phyloP scores from a whole-genome alignment of 2,329 filamentous ascomycete species.

The Paraphaeosphaeria sporulosa region DNA sequence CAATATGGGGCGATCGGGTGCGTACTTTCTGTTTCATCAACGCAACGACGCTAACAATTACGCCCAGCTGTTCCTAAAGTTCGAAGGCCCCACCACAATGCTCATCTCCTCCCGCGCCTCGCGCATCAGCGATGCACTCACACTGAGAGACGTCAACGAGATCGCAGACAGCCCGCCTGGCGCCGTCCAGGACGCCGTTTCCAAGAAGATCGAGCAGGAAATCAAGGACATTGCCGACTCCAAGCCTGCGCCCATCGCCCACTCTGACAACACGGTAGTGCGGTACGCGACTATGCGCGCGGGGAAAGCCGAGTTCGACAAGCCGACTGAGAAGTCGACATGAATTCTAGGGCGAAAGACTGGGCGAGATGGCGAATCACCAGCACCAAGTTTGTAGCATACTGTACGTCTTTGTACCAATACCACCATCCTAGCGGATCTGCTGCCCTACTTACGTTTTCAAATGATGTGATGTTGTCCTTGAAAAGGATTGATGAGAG shows the following conservation, averaged over 20 bases:
- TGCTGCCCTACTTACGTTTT: neutral
- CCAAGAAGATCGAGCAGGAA: constrained; percentile 45
- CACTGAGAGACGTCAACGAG: constrained; percentile 82
- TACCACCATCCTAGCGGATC: neutral
- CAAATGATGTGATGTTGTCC: no score
- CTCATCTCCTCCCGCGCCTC: constrained; percentile 88
- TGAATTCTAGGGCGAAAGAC: neutral
- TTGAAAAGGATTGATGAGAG: neutral
- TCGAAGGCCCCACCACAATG: constrained; percentile 84
- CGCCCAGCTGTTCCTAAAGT: constrained; percentile 78
- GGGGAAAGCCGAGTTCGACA: constrained; percentile 38
- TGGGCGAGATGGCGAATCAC: neutral
- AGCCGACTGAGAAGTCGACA: neutral
- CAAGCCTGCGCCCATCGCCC: constrained; percentile 23
- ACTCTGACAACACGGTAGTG: constrained; percentile 26
- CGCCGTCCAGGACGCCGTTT: constrained; percentile 64
- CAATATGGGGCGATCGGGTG: constrained; percentile 90
- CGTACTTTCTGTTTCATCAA: constrained; percentile 28
- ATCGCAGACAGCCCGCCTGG: constrained; percentile 85
- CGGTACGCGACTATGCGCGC: constrained; percentile 36
- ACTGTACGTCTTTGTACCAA: neutral
- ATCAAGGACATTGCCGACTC: constrained; percentile 42
- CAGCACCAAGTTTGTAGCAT: constrained; percentile 16
- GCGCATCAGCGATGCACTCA: constrained; percentile 78
- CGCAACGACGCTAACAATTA: constrained; percentile 21